Conservation (phyloP, 1,284 basidiomycete species). For the Puccinia polysora region DNA sequence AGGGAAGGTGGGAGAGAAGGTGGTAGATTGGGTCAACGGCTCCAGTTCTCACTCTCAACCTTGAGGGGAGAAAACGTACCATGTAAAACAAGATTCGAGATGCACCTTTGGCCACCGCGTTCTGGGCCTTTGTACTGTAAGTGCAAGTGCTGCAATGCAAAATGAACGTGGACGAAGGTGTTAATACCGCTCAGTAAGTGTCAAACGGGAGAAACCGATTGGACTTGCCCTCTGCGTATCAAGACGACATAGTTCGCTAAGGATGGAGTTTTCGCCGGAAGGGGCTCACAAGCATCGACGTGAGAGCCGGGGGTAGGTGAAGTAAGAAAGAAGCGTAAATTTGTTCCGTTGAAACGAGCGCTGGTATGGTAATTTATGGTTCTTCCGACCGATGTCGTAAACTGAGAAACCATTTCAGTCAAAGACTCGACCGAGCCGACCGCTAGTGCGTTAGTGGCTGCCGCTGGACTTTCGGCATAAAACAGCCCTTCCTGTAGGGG, state of each 20-base stretch:
- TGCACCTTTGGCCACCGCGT: slow-evolving; percentile 32
- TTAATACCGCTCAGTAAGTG: not conserved
- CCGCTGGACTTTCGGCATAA: slow-evolving; percentile 1
- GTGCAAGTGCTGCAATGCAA: slow-evolving; percentile 15
- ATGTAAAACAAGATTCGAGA: slow-evolving; percentile 37
- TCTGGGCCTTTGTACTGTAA: slow-evolving; percentile 8
- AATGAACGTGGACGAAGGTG: not conserved
- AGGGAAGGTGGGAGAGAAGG: not conserved
- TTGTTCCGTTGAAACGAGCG: slow-evolving; percentile 17
- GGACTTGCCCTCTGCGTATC: slow-evolving; percentile 5
- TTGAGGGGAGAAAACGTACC: slow-evolving; percentile 4
- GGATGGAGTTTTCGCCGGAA: not conserved
- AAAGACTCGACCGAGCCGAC: not conserved
- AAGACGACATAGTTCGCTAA: slow-evolving; percentile 14
- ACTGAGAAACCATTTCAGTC: not conserved
- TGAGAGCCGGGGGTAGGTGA: not conserved
- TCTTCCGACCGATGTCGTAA: not conserved
- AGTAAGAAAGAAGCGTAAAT: slow-evolving; percentile 4
- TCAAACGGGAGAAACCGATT: not conserved
- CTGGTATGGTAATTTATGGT: slow-evolving; percentile 2
- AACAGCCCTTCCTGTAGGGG: slow-evolving; percentile 22
- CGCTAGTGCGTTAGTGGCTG: not conserved
- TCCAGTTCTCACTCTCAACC: not conserved
- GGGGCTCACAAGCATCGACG: slow-evolving; percentile 6
- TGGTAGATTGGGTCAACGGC: too few relatives aligned